Evolutionary conservation across 2,329 filamentous ascomycete species (phyloP), one percentile per base, ranked within the genome.

Genomic region (Rhynchosporium secalis): DNA sequence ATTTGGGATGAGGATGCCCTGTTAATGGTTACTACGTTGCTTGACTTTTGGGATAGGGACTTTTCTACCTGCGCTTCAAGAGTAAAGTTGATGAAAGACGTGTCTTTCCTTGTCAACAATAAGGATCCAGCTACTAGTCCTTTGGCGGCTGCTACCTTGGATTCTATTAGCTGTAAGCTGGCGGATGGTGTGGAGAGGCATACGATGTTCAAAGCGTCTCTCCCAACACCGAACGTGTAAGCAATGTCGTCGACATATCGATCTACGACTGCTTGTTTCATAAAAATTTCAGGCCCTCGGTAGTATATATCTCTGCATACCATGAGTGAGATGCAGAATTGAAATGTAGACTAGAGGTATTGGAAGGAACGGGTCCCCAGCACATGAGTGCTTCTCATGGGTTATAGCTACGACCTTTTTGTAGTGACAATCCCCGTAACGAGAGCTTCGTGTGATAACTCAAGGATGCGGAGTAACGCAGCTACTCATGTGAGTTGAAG

Each of bases 181-280:
- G 15, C 9, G 9, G 15, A n/a, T 13, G 10, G 2, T 4, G 7
- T 43, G 20, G 15, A 43, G 20, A 1, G 13, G 69, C 83, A 58
- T 73, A 91, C 89, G 71, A 96, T 86, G 63, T 91, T 91, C 26
- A 95, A 76, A 15, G 83, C 79, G 60, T 83, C 80, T 40, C 91
- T 82, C 5, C 83, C 79, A 8, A 90, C 76, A 0, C 81, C 81
- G 15, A 95, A 81, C 0, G 89, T 91, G 60, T 81, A 85, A 0
- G 90, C 89, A 41, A 96, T 76, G 65, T 90, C 87, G 69, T 95
- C 89, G 0, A 95, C 83, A 51, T 91, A 84, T 36, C 81, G 80
- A 72, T 95, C 87, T 0, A 95, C 89, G 13, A 85, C 79, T 15
- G 75, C 72, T 72, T 95, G 91, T 56, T 80, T 86, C 26, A 81